Evolutionary conservation across 768 basidiomycete genomes (phyloP).

Genomic region (Podaxis pistillaris): DNA sequence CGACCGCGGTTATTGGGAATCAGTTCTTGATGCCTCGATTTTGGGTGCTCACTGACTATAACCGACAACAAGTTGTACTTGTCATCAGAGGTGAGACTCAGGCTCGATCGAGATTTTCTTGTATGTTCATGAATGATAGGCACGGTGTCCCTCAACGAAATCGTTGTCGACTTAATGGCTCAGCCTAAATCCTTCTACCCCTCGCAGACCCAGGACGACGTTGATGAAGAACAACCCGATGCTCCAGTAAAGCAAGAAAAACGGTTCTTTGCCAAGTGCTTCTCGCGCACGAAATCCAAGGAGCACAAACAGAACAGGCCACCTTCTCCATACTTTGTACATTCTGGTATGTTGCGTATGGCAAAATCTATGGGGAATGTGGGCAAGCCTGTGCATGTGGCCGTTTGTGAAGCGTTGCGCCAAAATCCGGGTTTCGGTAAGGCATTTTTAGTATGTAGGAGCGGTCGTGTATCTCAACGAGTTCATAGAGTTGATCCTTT

Average conservation of each 20-base stretch:
- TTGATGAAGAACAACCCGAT: background rate
- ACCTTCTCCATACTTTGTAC: constrained; percentile 55
- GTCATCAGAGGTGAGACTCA: constrained; percentile 55
- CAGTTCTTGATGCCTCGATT: constrained; percentile 78
- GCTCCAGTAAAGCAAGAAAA: constrained; percentile 19
- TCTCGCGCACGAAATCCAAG: constrained; percentile 21
- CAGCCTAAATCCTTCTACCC: constrained; percentile 68
- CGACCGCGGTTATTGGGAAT: constrained; percentile 60
- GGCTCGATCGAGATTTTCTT: constrained; percentile 13
- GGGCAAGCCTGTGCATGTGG: constrained; percentile 75
- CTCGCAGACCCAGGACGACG: constrained; percentile 33
- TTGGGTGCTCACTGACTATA: constrained; percentile 85
- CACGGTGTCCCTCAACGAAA: constrained; percentile 85
- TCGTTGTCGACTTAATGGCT: constrained; percentile 84
- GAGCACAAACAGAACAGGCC: constrained; percentile 14
- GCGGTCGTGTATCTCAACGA: background rate
- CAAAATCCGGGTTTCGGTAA: constrained; percentile 72
- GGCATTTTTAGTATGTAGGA: constrained; percentile 23
- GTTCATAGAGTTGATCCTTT: constrained; percentile 62
- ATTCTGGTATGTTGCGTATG: constrained; percentile 80
- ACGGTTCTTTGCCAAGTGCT: constrained; percentile 34
- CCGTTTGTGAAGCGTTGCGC: constrained; percentile 66
- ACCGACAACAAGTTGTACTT: constrained; percentile 69
- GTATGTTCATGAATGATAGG: constrained; percentile 28
- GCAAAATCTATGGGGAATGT: constrained; percentile 75